phyloP scores from a whole-genome alignment of 805 yeast genomes.

The Saturnispora kantuleensis region DNA sequence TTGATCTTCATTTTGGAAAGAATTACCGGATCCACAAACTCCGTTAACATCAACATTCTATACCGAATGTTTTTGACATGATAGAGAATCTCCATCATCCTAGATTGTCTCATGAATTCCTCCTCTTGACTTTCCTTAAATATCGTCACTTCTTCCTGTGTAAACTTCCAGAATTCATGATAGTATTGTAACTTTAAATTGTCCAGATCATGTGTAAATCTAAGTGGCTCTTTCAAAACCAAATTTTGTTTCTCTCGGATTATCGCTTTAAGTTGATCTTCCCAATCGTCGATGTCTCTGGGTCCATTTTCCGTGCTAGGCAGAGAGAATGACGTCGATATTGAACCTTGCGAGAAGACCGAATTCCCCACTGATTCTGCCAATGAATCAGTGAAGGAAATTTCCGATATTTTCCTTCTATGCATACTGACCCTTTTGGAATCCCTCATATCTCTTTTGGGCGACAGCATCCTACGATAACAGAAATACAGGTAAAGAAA shows the following conservation, averaged over 20 bases:
- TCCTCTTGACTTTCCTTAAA: constrained; percentile 4
- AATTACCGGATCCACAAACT: constrained; percentile 6
- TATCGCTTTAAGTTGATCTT: constrained; percentile 1
- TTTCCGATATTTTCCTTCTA: constrained; percentile 7
- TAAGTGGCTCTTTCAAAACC: not conserved
- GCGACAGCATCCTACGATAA: constrained; percentile 1
- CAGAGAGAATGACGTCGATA: not conserved
- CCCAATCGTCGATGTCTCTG: constrained; percentile 2
- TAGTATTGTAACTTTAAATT: constrained; percentile 5
- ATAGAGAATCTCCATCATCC: constrained; percentile 8
- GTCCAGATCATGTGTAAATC: constrained; percentile 2
- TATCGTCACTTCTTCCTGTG: not conserved
- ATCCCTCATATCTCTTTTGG: constrained; percentile 3
- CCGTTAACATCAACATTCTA: constrained; percentile 8
- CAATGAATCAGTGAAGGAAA: constrained; percentile 7
- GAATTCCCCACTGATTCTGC: constrained; percentile 7
- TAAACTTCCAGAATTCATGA: constrained; percentile 8
- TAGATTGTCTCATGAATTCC: constrained; percentile 7
- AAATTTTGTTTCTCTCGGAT: not conserved
- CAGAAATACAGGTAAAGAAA: not conserved
- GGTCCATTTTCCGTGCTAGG: constrained; percentile 1
- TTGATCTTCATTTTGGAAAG: constrained; percentile 1
- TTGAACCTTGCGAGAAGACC: constrained; percentile 4
- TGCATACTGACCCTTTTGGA: not conserved
- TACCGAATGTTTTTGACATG: constrained; percentile 7